Evolutionary conservation across 495 filamentous ascomycete genomes (phyloP).

Genomic region (Trichoderma parareesei): DNA sequence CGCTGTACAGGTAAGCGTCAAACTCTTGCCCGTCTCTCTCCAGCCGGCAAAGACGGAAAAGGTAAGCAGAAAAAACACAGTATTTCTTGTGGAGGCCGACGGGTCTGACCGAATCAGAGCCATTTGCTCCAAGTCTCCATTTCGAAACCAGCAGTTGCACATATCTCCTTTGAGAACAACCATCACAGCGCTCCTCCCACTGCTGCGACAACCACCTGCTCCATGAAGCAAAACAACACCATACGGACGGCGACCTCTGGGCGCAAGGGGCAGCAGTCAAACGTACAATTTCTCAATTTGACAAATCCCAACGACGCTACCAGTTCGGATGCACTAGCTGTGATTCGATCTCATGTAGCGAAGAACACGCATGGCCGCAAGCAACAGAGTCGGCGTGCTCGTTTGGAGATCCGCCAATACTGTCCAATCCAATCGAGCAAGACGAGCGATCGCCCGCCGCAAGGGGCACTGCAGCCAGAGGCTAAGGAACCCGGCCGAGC

Average conservation of each 20-base stretch:
- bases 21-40: neutral
- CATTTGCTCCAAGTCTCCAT: no score
- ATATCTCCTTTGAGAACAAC: neutral
- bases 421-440: neutral
- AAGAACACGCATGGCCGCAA: slow-evolving; percentile 6
- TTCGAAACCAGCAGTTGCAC: neutral
- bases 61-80: neutral
- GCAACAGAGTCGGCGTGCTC: neutral
- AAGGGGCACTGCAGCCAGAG: neutral
- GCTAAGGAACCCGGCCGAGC: neutral
- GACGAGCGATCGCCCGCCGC: neutral
- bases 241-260: neutral
- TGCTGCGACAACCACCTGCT: neutral
- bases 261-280: neutral
- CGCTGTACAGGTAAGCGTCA: neutral
- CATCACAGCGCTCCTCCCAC: no score
- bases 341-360: neutral
- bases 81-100: neutral
- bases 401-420: neutral
- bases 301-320: slow-evolving; percentile 1
- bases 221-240: neutral
- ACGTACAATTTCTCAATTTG: neutral
- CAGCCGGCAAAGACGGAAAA: neutral
- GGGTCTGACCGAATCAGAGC: neutral
- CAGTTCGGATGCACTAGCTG: neutral